Conservation (phyloP, 2,329 filamentous ascomycete genomes). For the Harringtonia lauricola region DNA sequence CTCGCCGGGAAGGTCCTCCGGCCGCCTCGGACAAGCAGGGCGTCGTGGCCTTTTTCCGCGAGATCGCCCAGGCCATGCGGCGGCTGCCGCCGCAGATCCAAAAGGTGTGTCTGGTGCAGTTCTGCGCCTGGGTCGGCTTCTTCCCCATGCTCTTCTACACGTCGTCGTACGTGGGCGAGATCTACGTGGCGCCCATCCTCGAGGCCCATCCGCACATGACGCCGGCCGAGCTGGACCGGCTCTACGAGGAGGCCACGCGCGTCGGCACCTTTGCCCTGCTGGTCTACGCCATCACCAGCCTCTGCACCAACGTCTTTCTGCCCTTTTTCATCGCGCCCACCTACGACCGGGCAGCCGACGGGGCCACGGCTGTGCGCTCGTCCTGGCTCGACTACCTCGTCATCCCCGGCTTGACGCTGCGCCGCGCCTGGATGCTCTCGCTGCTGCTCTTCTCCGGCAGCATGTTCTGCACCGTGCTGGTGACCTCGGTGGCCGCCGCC, state of each 20-base stretch:
- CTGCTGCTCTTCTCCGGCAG: constrained; percentile 73
- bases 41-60: constrained; percentile 66
- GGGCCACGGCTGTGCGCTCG: too few species aligned
- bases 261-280: constrained; percentile 83
- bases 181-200: constrained; percentile 79
- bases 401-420: constrained; percentile 76
- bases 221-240: constrained; percentile 60
- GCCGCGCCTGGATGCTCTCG: constrained; percentile 75
- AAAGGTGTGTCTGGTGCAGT: constrained; percentile 71
- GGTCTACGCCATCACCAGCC: constrained; percentile 76
- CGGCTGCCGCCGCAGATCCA: constrained; percentile 72
- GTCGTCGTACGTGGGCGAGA: constrained; percentile 85
- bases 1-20: constrained; percentile 51
- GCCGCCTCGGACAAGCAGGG: constrained; percentile 25
- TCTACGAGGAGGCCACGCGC: constrained; percentile 78
- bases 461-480: constrained; percentile 77
- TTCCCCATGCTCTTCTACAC: constrained; percentile 95
- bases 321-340: constrained; percentile 79
- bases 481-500: constrained; percentile 58
- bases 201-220: constrained; percentile 67
- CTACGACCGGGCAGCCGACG: constrained; percentile 38
- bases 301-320: constrained; percentile 69
- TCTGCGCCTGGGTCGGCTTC: constrained; percentile 89
- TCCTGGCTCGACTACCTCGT: constrained; percentile 50
- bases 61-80: constrained; percentile 65